Evolutionary conservation across 495 filamentous ascomycete species (phyloP).

Genomic region (Clohesyomyces aquaticus): DNA sequence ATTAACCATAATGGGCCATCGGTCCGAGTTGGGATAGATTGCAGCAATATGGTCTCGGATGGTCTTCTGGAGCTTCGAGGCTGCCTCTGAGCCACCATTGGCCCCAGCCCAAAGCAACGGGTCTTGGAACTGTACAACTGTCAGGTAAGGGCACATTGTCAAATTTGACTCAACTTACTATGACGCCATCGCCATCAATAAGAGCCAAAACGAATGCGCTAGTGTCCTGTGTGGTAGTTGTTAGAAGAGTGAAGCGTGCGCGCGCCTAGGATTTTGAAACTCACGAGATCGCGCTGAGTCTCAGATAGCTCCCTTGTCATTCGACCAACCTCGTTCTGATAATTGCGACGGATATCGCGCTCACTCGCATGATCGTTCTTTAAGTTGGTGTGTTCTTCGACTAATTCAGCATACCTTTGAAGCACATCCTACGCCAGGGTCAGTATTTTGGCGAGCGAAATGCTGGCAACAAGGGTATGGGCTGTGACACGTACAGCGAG

Average conservation of each 20-base stretch:
- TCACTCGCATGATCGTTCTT: slow-evolving; percentile 27
- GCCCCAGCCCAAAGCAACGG: slow-evolving; percentile 37
- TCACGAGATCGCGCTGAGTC: slow-evolving; percentile 24
- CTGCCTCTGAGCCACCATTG: slow-evolving; percentile 48
- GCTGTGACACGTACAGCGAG: slow-evolving; percentile 22
- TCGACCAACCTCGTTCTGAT: slow-evolving; percentile 11
- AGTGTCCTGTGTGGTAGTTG: slow-evolving; percentile 34
- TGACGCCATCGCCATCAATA: slow-evolving; percentile 50
- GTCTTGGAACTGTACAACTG: slow-evolving; percentile 43
- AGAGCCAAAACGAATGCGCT: slow-evolving; percentile 47
- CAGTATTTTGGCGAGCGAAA: too few relatives aligned
- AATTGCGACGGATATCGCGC: slow-evolving; percentile 21
- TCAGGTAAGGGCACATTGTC: background rate
- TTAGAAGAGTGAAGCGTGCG: background rate
- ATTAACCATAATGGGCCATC: slow-evolving; percentile 46
- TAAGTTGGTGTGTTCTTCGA: slow-evolving; percentile 26
- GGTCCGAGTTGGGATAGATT: slow-evolving; percentile 34
- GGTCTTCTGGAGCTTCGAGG: slow-evolving; percentile 42
- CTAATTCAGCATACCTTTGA: slow-evolving; percentile 17
- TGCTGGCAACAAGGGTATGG: too few relatives aligned
- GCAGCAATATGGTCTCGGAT: slow-evolving; percentile 42
- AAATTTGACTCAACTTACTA: slow-evolving; percentile 34
- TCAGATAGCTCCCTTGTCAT: slow-evolving; percentile 23
- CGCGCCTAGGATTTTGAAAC: slow-evolving; percentile 2
- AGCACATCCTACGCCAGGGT: slow-evolving; percentile 30